Base-by-base conservation (phyloP, 2,329 filamentous ascomycete species). In the Grosmannia huntii region DNA sequence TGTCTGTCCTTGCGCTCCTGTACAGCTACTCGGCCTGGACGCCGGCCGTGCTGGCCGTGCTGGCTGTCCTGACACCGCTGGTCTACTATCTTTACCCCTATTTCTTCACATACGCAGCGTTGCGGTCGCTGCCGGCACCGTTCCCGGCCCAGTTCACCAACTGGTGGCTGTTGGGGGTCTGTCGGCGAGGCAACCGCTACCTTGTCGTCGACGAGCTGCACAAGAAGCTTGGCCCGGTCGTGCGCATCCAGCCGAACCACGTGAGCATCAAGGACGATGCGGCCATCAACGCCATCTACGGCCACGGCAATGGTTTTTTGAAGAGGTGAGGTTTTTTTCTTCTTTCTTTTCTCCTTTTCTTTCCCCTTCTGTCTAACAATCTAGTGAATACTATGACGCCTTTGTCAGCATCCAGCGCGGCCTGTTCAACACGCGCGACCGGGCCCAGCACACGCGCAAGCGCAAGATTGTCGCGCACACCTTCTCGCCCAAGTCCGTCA, bases 401-500 rank as follows among this genome's bases (percentile, higher is more conserved):
- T 96, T 96, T 65, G 90, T 96, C 57, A 91, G 87, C 14, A 95
- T 95, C 66, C 82, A 81, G 55, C 82, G 89, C 14, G 90, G 90
- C 23, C 77, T 96, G 14, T 96, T 96, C 82, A 96, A 95, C 71
- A 95, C 90, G 0, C 80, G 91, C 36, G 83, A 91, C 72, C 81
- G 91, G 54, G 76, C 76, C 0, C 89, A 96, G 67, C 90, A 96
- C 70, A 85, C 86, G 0, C 84, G 90, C 62, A 96, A 96, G 79
- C 83, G 90, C 66, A 96, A 95, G 79, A 85, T 89, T 2, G 82
- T 96, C 53, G 84, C 88, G 1, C 89, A 95, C 70, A 94, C 89
- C 36, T 96, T 96, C 73, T 88, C 85, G 16, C 79, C 85, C 61
- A 95, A 92, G 73, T 88, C 83, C 11, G 80, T 96, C 57, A 78